A percentile compares a stretch with the other conserved stretches of the same genome.
phyloP scores from a whole-genome alignment of 768 basidiomycete species.

The Sporobolomyces roseus region DNA sequence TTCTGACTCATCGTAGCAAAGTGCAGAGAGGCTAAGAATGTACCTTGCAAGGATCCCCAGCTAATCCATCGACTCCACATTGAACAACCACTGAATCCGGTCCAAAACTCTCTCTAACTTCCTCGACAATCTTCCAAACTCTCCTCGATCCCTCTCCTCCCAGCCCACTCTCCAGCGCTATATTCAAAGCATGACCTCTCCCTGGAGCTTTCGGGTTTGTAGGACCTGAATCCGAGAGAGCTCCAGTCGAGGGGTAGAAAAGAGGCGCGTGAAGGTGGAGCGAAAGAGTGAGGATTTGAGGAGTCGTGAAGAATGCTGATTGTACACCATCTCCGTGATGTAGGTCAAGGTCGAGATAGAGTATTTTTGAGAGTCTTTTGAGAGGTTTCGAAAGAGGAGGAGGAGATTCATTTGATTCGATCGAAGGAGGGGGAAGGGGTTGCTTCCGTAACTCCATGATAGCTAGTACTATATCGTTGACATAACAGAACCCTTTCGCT shows the following conservation, averaged over 20 bases:
- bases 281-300: constrained; percentile 61
- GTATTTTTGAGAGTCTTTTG: constrained; percentile 54
- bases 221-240: constrained; percentile 44
- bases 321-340: constrained; percentile 73
- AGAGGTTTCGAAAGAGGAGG: constrained; percentile 45
- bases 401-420: not conserved
- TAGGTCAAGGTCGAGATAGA: constrained; percentile 89
- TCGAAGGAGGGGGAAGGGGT: not conserved
- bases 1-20: too few relatives aligned
- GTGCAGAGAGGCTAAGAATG: too few relatives aligned
- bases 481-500: constrained; percentile 90
- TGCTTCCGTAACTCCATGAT: constrained; percentile 65
- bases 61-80: constrained; percentile 80
- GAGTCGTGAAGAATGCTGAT: constrained; percentile 49
- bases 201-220: constrained; percentile 51
- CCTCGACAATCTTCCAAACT: constrained; percentile 64
- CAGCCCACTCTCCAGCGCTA: constrained; percentile 73
- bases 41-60: constrained; percentile 69
- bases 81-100: constrained; percentile 80
- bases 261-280: constrained; percentile 77
- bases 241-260: constrained; percentile 68
- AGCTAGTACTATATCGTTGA: constrained; percentile 80
- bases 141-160: constrained; percentile 58
- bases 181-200: constrained; percentile 66
- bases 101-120: constrained; percentile 58